Base-by-base conservation (phyloP, 1,284 basidiomycete genomes). In the Ceratobasidium sp. region DNA sequence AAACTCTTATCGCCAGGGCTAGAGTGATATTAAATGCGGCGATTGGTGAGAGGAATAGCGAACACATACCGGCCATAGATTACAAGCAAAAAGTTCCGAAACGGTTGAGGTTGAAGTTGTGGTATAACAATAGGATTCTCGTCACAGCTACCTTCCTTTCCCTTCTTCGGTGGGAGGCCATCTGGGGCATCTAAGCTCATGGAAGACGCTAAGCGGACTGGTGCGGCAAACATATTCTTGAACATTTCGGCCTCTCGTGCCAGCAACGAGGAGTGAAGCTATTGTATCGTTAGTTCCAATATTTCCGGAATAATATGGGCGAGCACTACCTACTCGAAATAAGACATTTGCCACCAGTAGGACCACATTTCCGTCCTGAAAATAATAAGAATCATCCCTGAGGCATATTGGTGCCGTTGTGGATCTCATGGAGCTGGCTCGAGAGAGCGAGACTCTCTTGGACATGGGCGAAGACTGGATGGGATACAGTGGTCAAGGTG, bases 231-330 rank as follows among this genome's bases (percentile, higher is more conserved):
- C 64, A 67, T 67, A 54, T 67, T 54, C 42, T 34, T 38, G 25
- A 67, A 67, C 40, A 54, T 54, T 29, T 67, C 64, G 20, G 35
- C 54, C 20, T 67, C 64, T n/a, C 52, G 50, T 27, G 40, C 43
- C 3, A 67, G 40, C 31, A 67, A 40, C 34, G 64, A 67, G 22
- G 64, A 67, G 32, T 67, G 64, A 3, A 67, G 13, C 64, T 65
- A n/a, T 4, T 32, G 6, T 3, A 29, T 13, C 12, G 38, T 31
- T 22, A 54, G 15, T n/a, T 1, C 31, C 10, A 8, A n/a, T 15
- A 47, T 25, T 53, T 42, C 17, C 17, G 25, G 35, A 3, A n/a
- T 10, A 27, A 25, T 22, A 43, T 20, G 13, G n/a, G 2, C 5
- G 20, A 55, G 20, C 32, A 20, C 17, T 34, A 12, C 64, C 8